Base-by-base conservation (phyloP, 1,284 basidiomycete genomes). In the Papiliotrema laurentii region DNA sequence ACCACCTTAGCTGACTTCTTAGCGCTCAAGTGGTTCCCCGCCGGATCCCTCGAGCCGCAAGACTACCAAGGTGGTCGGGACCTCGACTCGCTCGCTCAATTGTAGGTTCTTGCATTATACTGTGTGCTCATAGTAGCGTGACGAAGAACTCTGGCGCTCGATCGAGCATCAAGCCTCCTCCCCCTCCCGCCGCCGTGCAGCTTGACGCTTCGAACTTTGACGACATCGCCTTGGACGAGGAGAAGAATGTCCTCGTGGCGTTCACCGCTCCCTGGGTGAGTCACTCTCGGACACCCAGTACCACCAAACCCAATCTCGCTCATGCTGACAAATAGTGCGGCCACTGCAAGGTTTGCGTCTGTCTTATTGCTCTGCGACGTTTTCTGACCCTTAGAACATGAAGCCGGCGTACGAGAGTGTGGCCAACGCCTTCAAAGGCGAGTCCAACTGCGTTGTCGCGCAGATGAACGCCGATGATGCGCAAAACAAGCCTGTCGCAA, bases 11-110 rank as follows among this genome's bases (percentile, higher is more conserved):
- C 26, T 40, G 13, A 28, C 35, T 10, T 16, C 9, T n/a, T 54
- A 91, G 89, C 92, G 37, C 74, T 97, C 54, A 93, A 94, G 68
- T 97, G 89, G 89, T 96, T 94, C 72, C 80, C 83, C 45, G 71
- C 74, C 36, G 80, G 78, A 34, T 85, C 72, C n/a, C 16, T 79
- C n/a, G 81, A 81, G 24, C 75, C 79, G 1, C 82, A 84, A 59
- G 80, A 81, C 50, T 97, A 92, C 63, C 80, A 84, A 28, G 81
- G 83, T 37, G 87, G 81, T 4, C 84, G 93, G 34, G 89, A 94
- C 61, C 78, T 96, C 25, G 86, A 91, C 25, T 77, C 82, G 30
- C 77, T 97, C 18, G 82, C 78, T 4, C 76, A 75, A 37, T 93
- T 89, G 86, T 91, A 63, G 68, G 85, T 74, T 13, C 37, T 45